A percentile compares a stretch with the other conserved stretches of the same genome.
Evolutionary conservation across 495 filamentous ascomycete species (phyloP).

Genomic region (Penicillium lagena): DNA sequence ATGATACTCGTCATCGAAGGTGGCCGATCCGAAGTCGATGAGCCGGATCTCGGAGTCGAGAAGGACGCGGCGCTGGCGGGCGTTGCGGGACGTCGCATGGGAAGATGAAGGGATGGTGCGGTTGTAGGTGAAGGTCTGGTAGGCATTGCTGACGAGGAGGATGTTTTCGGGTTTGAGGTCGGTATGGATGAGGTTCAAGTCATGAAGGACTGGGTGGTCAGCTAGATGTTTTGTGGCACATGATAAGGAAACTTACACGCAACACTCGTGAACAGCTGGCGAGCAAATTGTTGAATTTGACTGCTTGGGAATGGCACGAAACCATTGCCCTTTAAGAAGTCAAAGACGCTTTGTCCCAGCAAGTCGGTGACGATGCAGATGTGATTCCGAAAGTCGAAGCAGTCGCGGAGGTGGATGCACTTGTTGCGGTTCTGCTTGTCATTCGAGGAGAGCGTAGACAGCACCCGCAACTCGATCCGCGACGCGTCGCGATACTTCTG

Average conservation of each 20-base stretch:
- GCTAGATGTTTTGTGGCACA: background rate
- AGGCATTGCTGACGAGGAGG: slow-evolving; percentile 78
- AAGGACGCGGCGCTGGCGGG: slow-evolving; percentile 79
- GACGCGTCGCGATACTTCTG: slow-evolving; percentile 97
- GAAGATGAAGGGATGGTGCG: slow-evolving; percentile 90
- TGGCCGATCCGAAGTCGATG: slow-evolving; percentile 97
- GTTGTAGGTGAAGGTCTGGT: slow-evolving; percentile 97
- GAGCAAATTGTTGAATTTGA: slow-evolving; percentile 94
- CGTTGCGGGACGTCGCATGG: slow-evolving; percentile 64
- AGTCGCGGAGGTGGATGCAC: slow-evolving; percentile 94
- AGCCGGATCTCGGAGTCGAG: slow-evolving; percentile 94
- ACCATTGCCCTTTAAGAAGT: slow-evolving; percentile 90
- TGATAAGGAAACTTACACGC: slow-evolving; percentile 63
- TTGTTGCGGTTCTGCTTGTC: slow-evolving; percentile 89
- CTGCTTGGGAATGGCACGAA: slow-evolving; percentile 99
- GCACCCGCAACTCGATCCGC: slow-evolving; percentile 89
- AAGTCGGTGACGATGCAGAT: slow-evolving; percentile 99
- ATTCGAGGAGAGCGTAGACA: slow-evolving; percentile 84
- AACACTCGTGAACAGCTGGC: slow-evolving; percentile 95
- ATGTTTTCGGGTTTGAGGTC: slow-evolving; percentile 99
- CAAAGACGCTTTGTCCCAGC: slow-evolving; percentile 93
- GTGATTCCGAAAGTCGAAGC: slow-evolving; percentile 95
- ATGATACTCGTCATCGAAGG: slow-evolving; percentile 97
- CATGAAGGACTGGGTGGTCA: slow-evolving; percentile 71
- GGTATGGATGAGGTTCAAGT: slow-evolving; percentile 96